phyloP scores from a whole-genome alignment of 2,329 filamentous ascomycete species.

The Pestalotiopsis sp. region DNA sequence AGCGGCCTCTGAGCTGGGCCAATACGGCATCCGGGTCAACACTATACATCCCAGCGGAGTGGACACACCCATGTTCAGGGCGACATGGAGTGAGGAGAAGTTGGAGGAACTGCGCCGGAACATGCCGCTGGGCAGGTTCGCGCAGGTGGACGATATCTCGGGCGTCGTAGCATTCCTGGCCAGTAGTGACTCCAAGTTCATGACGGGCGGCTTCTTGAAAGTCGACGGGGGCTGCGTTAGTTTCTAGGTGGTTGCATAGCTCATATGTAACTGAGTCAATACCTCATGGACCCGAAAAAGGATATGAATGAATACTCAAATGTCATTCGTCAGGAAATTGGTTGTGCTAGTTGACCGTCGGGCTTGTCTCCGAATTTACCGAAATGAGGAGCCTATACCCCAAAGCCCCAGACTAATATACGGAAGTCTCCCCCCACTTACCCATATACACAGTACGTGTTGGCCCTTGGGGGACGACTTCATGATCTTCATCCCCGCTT shows the following conservation, averaged over 20 bases:
- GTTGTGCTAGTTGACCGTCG: too few species aligned
- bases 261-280: neutral
- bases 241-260: conserved; percentile 1
- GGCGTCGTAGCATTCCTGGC: conserved; percentile 39
- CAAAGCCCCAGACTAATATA: neutral
- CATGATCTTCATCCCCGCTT: neutral
- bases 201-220: conserved; percentile 33
- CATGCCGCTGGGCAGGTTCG: conserved; percentile 37
- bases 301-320: too few species aligned
- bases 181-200: conserved; percentile 39
- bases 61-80: conserved; percentile 35
- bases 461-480: neutral
- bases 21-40: conserved; percentile 39
- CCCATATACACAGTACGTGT: neutral
- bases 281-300: too few species aligned
- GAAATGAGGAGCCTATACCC: neutral
- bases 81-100: conserved; percentile 35
- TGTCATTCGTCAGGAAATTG: too few species aligned
- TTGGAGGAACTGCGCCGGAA: conserved; percentile 33
- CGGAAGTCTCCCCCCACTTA: neutral
- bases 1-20: conserved; percentile 38
- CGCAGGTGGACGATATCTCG: conserved; percentile 38
- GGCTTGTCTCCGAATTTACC: too few species aligned
- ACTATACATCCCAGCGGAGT: conserved; percentile 42
- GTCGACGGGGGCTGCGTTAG: conserved; percentile 17